Base-by-base conservation (phyloP, 2,329 filamentous ascomycete genomes). In the Trichoderma sp. region DNA sequence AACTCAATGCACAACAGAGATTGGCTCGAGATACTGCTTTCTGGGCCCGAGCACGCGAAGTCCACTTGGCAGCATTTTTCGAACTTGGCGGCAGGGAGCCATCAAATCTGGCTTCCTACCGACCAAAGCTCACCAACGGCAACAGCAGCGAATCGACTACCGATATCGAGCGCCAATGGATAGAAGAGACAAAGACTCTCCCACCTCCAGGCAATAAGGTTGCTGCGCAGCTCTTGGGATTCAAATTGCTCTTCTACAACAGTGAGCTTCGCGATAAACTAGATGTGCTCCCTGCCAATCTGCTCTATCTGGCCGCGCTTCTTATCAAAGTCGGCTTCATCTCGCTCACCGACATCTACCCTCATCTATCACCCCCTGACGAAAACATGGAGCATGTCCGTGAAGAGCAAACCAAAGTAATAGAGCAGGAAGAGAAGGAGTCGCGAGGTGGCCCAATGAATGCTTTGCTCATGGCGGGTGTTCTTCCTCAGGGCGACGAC, bases 251-350 rank as follows among this genome's bases (percentile, higher is more conserved):
- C 16, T 99, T 97, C 79, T 99, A 99, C 77, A 91, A 93, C 51
- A 96, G 93, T 0, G 84, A 90, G 32, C 89, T 91, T 43, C 88
- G 95, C 68, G 89, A 92, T 70, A 86, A 89, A 66, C 83, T 86
- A 1, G 96, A 98, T 75, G 85, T 90, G 3, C 84, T 98, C 2
- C 96, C 96, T 0, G 92, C 96, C 49, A 99, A 99, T 74, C 85
- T 99, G 3, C 93, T 98, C 34, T 97, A 96, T 73, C 86, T 99
- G 21, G 91, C 94, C 0, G 94, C 96, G 1, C 86, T 98, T 39
- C 87, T 99, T 34, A 94, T 99, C 81, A 99, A 99, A 81, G 92
- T 97, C 72, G 96, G 96, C 1, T 99, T 99, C 78, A 93, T 99
- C 70, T 97, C 96, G 1, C 83, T 99, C 7, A 87, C 89, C 64